Conservation (phyloP, 1,284 basidiomycete species). For the Boletus smithii region DNA sequence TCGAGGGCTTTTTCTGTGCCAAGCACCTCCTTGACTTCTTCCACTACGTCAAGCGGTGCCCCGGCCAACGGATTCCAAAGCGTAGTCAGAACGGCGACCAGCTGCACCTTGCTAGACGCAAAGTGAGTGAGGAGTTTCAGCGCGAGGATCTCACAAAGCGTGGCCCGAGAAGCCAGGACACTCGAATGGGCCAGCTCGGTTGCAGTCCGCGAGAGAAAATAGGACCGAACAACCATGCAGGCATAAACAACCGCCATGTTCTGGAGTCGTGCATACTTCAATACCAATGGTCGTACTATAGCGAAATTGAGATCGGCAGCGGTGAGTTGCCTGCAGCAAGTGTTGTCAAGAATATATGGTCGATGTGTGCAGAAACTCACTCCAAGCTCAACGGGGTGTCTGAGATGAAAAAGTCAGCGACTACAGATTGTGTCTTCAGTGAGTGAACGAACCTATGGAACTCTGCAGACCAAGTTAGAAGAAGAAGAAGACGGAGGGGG, state of each 20-base stretch:
- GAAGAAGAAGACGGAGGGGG: neutral
- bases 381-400: constrained; percentile 83
- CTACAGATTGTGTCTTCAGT: neutral
- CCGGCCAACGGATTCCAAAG: constrained; percentile 81
- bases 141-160: constrained; percentile 79
- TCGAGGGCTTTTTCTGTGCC: constrained; percentile 52
- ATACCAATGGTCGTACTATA: constrained; percentile 75
- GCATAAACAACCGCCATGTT: constrained; percentile 74
- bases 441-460: constrained; percentile 27
- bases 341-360: neutral
- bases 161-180: constrained; percentile 67
- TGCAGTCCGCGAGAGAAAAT: constrained; percentile 41
- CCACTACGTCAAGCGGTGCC: constrained; percentile 63
- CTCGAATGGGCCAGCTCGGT: constrained; percentile 71
- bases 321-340: constrained; percentile 58
- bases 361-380: constrained; percentile 41
- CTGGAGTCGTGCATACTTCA: constrained; percentile 71
- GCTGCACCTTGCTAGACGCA: constrained; percentile 65
- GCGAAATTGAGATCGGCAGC: constrained; percentile 84
- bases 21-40: constrained; percentile 56
- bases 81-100: constrained; percentile 73
- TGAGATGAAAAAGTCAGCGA: constrained; percentile 31
- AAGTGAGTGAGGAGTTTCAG: constrained; percentile 80
- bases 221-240: constrained; percentile 65
- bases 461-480: constrained; percentile 17